A percentile compares a stretch with the other conserved stretches of the same genome.
phyloP scores from a whole-genome alignment of 1,139 yeast genomes.

The Cylindricascospora bacillispora region DNA sequence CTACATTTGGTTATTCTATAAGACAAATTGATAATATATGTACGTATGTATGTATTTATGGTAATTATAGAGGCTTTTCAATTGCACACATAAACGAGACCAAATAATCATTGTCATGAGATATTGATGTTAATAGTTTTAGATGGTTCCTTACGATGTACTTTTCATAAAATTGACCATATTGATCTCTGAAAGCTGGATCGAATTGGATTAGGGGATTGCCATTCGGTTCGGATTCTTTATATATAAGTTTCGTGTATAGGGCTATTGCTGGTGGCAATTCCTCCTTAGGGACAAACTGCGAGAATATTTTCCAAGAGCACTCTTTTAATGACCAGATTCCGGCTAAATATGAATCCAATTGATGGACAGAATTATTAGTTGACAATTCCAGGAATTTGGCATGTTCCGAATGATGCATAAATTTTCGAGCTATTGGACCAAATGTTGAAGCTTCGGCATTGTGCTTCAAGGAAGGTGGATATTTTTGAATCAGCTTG shows the following conservation, averaged over 20 bases:
- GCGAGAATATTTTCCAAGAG: constrained; percentile 14
- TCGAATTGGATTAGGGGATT: constrained; percentile 13
- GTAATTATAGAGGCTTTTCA: too few species aligned
- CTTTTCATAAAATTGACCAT: constrained; percentile 7
- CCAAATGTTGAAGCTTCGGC: constrained; percentile 4
- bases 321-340: constrained; percentile 26
- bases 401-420: constrained; percentile 10
- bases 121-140: constrained; percentile 14
- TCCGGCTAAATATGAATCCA: constrained; percentile 17
- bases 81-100: too few species aligned
- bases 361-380: not conserved
- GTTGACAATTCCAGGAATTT: not conserved
- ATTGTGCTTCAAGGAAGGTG: constrained; percentile 3
- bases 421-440: constrained; percentile 15
- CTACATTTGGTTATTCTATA: constrained; percentile 49
- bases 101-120: constrained; percentile 23
- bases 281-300: constrained; percentile 6
- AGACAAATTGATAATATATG: too few species aligned
- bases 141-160: constrained; percentile 4
- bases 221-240: constrained; percentile 10
- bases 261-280: constrained; percentile 21
- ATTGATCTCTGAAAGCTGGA: constrained; percentile 2
- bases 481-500: constrained; percentile 10
- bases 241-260: constrained; percentile 18
- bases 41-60: too few species aligned